A percentile compares a stretch with the other conserved stretches of the same genome.
Evolutionary conservation across 805 yeast genomes (phyloP).

Genomic region (Nadsonia fulvescens): DNA sequence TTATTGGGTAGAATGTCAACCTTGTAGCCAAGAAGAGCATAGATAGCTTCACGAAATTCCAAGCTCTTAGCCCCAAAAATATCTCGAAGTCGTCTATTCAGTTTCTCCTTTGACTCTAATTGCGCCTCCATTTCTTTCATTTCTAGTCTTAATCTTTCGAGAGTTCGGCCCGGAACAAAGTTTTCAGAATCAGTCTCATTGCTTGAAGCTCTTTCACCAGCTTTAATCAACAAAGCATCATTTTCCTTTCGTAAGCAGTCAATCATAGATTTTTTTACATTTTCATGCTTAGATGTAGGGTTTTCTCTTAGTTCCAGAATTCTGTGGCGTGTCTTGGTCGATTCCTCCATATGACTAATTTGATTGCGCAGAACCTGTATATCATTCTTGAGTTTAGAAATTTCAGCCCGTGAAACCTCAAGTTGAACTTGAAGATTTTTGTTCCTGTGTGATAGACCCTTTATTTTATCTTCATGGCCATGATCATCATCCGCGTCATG

Average conservation of each 20-base stretch:
- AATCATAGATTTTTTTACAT: slow-evolving; percentile 34
- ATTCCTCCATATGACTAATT: slow-evolving; percentile 8
- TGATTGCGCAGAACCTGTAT: slow-evolving; percentile 12
- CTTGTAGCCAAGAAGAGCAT: slow-evolving; percentile 51
- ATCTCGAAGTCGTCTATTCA: slow-evolving; percentile 23
- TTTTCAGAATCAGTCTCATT: no score
- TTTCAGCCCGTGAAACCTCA: slow-evolving; percentile 7
- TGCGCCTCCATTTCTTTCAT: slow-evolving; percentile 9
- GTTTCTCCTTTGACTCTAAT: slow-evolving; percentile 7
- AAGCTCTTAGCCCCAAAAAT: slow-evolving; percentile 47
- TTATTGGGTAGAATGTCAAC: slow-evolving; percentile 46
- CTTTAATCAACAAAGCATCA: slow-evolving; percentile 26
- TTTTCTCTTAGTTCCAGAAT: slow-evolving; percentile 47
- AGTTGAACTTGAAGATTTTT: slow-evolving; percentile 10
- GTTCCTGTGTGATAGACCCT: no score
- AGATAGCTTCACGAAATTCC: slow-evolving; percentile 51
- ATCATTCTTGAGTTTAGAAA: slow-evolving; percentile 8
- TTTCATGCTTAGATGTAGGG: slow-evolving; percentile 45
- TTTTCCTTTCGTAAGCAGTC: slow-evolving; percentile 41
- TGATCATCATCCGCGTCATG: no score
- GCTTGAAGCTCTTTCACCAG: no score
- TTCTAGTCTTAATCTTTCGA: slow-evolving; percentile 31
- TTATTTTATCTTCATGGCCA: slow-evolving; percentile 6
- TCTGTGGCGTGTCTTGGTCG: slow-evolving; percentile 14
- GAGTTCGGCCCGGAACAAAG: slow-evolving; percentile 38